A percentile compares a stretch with the other conserved stretches of the same genome.
These are phyloP conservation scores for Musa beccarii DNA, from an alignment of 176 grass and related monocot species.

Conservation along the genomic window DNA sequence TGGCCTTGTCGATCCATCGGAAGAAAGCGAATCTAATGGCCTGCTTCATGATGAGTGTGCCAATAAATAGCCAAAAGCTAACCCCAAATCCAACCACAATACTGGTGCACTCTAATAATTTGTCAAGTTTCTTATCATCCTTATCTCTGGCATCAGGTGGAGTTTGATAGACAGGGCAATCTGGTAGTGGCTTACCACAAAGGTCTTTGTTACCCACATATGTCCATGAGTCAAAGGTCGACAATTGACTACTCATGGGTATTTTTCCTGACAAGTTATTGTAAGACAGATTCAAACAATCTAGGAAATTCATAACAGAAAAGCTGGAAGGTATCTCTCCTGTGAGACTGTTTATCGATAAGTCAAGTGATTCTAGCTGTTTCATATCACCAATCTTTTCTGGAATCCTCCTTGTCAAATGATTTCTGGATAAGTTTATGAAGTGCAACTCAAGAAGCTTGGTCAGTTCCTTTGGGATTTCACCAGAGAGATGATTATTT, in stretches of 20 bases:
- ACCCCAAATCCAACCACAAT: conserved; percentile 1
- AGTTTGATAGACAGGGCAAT: not conserved
- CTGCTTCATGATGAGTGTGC: not conserved
- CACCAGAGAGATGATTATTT: not conserved
- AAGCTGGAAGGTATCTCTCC: conserved; percentile 2
- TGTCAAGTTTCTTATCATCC: not conserved
- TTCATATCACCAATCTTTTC: not conserved
- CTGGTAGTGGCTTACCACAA: not conserved
- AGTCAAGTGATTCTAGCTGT: not conserved
- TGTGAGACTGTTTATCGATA: conserved; percentile 1
- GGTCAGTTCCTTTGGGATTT: conserved; percentile 5
- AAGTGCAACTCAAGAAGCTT: not conserved
- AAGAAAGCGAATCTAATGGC: not conserved
- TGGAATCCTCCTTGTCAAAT: not conserved
- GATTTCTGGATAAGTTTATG: not conserved
- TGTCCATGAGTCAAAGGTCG: not conserved
- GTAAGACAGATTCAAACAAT: conserved; percentile 1
- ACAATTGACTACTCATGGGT: not conserved
- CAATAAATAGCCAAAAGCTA: not conserved
- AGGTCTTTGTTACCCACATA: not conserved
- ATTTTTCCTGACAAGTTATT: conserved; percentile 6
- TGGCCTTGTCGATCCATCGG: not conserved
- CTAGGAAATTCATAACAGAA: not conserved
- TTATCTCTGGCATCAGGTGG: not conserved
- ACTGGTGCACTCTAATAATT: not conserved